phyloP scores from a whole-genome alignment of 805 yeast genomes.

The Groenewaldozyma salmanticensis region DNA sequence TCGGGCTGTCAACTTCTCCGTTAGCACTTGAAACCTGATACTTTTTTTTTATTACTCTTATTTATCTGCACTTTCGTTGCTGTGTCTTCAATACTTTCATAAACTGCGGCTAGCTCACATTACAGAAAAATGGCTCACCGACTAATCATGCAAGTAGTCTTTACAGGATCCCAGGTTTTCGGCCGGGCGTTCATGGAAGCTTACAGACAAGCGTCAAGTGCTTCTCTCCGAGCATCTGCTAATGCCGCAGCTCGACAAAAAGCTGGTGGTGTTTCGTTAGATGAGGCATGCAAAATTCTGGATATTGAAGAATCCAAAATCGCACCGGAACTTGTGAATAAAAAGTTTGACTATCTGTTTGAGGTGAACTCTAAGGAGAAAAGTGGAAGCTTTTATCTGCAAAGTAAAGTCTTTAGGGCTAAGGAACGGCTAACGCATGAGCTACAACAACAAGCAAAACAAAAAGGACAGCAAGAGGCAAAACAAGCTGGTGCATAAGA shows the following conservation, averaged over 20 bases:
- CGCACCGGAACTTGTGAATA: conserved; percentile 43
- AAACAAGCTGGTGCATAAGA: no score
- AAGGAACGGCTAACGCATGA: conserved; percentile 84
- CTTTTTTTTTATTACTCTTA: no score
- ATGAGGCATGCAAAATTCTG: conserved; percentile 85
- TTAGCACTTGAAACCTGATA: no score
- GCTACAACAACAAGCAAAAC: conserved; percentile 30
- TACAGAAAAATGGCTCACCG: conserved; percentile 62
- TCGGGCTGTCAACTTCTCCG: no score
- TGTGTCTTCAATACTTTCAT: no score
- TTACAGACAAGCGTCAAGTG: conserved; percentile 88
- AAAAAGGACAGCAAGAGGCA: not conserved
- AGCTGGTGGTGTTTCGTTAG: conserved; percentile 71
- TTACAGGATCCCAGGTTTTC: conserved; percentile 92
- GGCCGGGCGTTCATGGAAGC: conserved; percentile 97
- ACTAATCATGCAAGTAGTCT: conserved; percentile 74
- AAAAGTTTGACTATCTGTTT: conserved; percentile 72
- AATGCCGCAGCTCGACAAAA: conserved; percentile 34
- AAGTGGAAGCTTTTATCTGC: conserved; percentile 92
- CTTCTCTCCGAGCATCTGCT: conserved; percentile 62
- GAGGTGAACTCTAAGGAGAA: conserved; percentile 86
- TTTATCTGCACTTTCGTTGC: no score
- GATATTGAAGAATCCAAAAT: conserved; percentile 56
- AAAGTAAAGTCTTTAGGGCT: conserved; percentile 88
- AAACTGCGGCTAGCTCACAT: no score